A percentile compares a stretch with the other conserved stretches of the same genome.
These are phyloP conservation scores for Tulasnella sp. DNA, from an alignment of 768 basidiomycete species.

Conservation along the genomic window DNA sequence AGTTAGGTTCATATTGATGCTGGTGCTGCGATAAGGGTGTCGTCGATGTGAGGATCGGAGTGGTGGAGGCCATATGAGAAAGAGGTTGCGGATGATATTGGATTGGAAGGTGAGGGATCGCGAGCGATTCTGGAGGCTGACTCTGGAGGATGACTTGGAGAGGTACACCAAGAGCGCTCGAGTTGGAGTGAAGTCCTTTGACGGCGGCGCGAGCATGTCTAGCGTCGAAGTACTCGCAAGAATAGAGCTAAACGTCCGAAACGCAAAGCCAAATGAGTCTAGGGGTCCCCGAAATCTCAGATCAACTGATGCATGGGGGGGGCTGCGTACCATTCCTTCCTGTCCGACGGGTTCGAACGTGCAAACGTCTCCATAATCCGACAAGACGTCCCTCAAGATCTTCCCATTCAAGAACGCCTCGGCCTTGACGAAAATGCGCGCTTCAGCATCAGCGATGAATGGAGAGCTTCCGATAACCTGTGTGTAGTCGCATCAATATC, in stretches of 20 bases:
- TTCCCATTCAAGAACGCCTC: constrained; percentile 22
- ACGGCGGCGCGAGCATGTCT: constrained; percentile 45
- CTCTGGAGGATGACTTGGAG: constrained; percentile 35
- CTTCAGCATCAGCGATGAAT: constrained; percentile 43
- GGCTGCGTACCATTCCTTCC: constrained; percentile 8
- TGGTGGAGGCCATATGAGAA: neutral
- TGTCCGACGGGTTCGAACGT: constrained; percentile 19
- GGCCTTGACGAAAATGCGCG: constrained; percentile 40
- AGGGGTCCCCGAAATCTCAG: neutral
- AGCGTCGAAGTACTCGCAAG: constrained; percentile 58
- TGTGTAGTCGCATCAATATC: neutral
- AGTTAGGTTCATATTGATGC: neutral
- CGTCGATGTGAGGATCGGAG: neutral
- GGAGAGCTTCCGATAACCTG: constrained; percentile 46
- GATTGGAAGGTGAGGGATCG: neutral
- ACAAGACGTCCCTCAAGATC: constrained; percentile 24
- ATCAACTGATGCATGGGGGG: neutral
- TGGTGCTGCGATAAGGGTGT: neutral
- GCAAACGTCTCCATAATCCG: constrained; percentile 28
- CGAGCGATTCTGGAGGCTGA: neutral
- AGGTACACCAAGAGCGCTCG: constrained; percentile 41
- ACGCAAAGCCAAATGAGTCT: neutral
- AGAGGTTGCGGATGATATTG: neutral
- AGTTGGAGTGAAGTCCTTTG: constrained; percentile 33
- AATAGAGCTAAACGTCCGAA: constrained; percentile 32